Evolutionary conservation across 2,329 filamentous ascomycete genomes (phyloP), one percentile per base, ranked within the genome.

Genomic region (Aureobasidium sp.): DNA sequence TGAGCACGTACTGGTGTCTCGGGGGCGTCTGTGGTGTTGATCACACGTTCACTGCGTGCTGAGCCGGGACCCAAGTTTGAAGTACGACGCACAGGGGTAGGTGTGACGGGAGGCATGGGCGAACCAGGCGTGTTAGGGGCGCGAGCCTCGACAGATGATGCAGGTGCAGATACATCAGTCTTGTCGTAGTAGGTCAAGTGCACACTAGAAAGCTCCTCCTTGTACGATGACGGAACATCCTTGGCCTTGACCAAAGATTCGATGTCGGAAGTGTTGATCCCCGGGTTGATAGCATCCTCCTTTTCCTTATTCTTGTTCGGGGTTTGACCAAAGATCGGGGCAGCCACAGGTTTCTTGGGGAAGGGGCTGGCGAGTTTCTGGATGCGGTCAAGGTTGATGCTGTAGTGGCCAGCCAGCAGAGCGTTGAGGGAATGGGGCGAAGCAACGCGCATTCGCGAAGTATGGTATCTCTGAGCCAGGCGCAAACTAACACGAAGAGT

Each of bases 381-480:
- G 58, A 99, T 84, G 67, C 89, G 88, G 64, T 97, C 91, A 49
- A 85, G 72, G 66, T 84, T 83, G 69, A 87, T 82, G 67, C 83
- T 83, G 76, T 85, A 99, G 75, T 99, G 94, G 65, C 91, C 92
- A 29, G 86, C 84, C 55, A 97, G 79, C 53, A 97, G 78, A 34
- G 86, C 85, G 63, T 83, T 84, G 59, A 70, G 70, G 66, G 73
- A 72, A 29, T 65, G 64, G 16, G 57, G 29, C n/a, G 76, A 73
- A 50, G 82, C 79, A 57, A 88, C 80, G 30, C 91, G 86, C 74
- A 92, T 91, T 64, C 94, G 87, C 21, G 91, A 91, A 10, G 90
- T 91, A 73, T 96, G 89, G 68, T 97, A 99, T 68, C 94, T 85
- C 75, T 97, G 90, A 13, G 94, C 93, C 64, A 99, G 81, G 72